These are phyloP conservation scores for Paralagenidium karlingii DNA, from an alignment of 352 stramenopile species.

Conservation along the genomic window DNA sequence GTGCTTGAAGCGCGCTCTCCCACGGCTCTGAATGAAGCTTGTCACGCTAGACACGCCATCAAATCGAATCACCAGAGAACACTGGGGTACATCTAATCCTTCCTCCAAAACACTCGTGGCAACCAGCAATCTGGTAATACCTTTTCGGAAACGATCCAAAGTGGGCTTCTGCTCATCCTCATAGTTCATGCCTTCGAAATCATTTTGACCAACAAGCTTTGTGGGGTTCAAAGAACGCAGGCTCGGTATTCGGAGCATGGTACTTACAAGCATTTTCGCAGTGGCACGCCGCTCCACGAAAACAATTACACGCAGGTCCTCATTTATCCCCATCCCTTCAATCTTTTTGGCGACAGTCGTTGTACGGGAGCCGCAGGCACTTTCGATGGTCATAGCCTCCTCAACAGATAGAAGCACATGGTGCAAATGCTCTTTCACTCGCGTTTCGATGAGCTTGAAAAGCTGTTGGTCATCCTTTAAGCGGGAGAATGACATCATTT, in stretches of 20 bases:
- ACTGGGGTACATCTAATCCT: slow-evolving; percentile 64
- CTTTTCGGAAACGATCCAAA: slow-evolving; percentile 50
- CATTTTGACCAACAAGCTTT: slow-evolving; percentile 67
- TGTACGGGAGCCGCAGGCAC: too few species aligned
- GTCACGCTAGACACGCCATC: slow-evolving; percentile 55
- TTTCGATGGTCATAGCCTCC: slow-evolving; percentile 30
- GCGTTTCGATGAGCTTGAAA: slow-evolving; percentile 14
- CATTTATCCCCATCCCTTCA: slow-evolving; percentile 19
- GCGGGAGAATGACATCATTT: slow-evolving; percentile 6
- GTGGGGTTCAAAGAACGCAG: slow-evolving; percentile 52
- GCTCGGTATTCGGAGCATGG: slow-evolving; percentile 41
- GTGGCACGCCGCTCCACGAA: slow-evolving; percentile 60
- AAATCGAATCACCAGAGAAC: slow-evolving; percentile 67
- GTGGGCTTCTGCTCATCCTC: slow-evolving; percentile 66
- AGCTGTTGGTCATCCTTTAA: slow-evolving; percentile 11
- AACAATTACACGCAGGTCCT: slow-evolving; percentile 58
- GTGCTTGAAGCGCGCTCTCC: slow-evolving; percentile 35
- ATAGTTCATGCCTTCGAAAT: slow-evolving; percentile 71
- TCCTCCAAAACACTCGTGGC: slow-evolving; percentile 74
- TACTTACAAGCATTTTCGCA: slow-evolving; percentile 47
- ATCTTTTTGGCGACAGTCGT: slow-evolving; percentile 43
- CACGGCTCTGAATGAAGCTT: slow-evolving; percentile 67
- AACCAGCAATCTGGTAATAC: slow-evolving; percentile 51
- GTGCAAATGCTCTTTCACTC: slow-evolving; percentile 19
- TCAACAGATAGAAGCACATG: slow-evolving; percentile 9